Evolutionary conservation across 108 stramenopile genomes (phyloP), one percentile per base, ranked within the genome.

Genomic region (Discostella stelligeroides): DNA sequence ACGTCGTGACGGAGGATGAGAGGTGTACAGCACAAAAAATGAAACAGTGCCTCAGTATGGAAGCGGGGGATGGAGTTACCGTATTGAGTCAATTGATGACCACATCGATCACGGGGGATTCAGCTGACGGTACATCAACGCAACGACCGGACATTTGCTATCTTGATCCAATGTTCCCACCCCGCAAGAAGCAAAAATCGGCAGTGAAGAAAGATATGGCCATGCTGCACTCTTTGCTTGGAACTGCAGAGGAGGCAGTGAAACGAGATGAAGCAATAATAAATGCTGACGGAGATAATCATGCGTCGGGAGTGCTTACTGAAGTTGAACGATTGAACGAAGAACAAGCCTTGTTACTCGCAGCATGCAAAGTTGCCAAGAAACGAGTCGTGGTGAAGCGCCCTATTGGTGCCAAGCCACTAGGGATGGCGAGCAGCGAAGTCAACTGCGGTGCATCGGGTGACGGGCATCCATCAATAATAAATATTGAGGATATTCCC

Each of bases 91-190:
- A 53, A 27, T 21, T 63, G 7, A 43, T 24, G 59, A 29, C n/a
- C 4, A 28, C 15, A 43, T 38, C 7, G 18, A 17, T 34, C 5
- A 20, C 4, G 34, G 39, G 29, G 34, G 7, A 12, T 17, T 0
- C 57, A n/a, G n/a, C 38, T 9, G 34, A 6, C 34, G 6, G 34
- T 34, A 60, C 9, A 41, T 17, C 7, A 17, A 9, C 46, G 5
- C 45, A 42, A 38, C 73, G 46, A 15, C 88, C 84, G 12, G 85
- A 90, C 66, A 70, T 95, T 23, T 76, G 85, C 60, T 95, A 95
- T 63, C 64, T 95, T 18, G 94, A 95, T 72, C 94, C 91, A 13
- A 95, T 95, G 94, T 95, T 95, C 65, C 94, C 94, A 10, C 83
- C 89, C 1, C 67, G 91, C 20, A 87, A 70, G 28, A 95, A 92